A percentile compares a stretch with the other conserved stretches of the same genome.
Conservation (phyloP, 23 red algal genomes). For the Gracilariopsis chorda region DNA sequence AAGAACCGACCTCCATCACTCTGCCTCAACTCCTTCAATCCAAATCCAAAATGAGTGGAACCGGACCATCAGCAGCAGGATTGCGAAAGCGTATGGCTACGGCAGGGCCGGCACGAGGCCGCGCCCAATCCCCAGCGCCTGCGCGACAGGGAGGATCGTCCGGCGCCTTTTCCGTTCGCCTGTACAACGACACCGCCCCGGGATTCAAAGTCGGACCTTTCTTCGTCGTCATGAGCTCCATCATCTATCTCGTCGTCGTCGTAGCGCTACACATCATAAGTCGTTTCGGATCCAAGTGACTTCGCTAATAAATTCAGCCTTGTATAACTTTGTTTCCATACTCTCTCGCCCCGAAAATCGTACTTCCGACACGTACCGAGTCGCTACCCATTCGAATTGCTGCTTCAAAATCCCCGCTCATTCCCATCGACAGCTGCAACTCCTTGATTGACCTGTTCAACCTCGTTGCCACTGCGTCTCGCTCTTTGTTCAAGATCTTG, state of each 20-base stretch:
- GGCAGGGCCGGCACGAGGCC: background rate
- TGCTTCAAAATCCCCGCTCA: conserved; percentile 93
- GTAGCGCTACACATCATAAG: conserved; percentile 79
- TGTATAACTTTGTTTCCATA: conserved; percentile 33
- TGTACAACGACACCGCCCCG: conserved; percentile 84
- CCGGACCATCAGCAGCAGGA: conserved; percentile 40
- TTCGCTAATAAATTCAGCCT: background rate
- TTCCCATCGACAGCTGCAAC: conserved; percentile 94
- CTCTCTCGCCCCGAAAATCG: conserved; percentile 87
- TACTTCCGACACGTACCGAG: conserved; percentile 83
- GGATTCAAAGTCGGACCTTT: conserved; percentile 84
- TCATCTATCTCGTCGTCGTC: conserved; percentile 83
- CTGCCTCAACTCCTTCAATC: too few relatives aligned
- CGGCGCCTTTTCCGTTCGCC: conserved; percentile 70
- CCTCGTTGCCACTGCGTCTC: conserved; percentile 37
- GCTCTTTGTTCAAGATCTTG: conserved; percentile 10
- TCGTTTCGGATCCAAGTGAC: conserved; percentile 53
- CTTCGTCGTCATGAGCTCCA: conserved; percentile 75
- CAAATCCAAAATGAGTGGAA: conserved; percentile 56
- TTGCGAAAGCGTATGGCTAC: conserved; percentile 41
- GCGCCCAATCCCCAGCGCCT: conserved; percentile 18
- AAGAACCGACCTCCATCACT: too few relatives aligned
- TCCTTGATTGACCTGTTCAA: background rate
- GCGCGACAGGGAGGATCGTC: conserved; percentile 39
- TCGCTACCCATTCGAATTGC: conserved; percentile 82